phyloP scores from a whole-genome alignment of 345 rosid species.

The Syzygium aromaticum region DNA sequence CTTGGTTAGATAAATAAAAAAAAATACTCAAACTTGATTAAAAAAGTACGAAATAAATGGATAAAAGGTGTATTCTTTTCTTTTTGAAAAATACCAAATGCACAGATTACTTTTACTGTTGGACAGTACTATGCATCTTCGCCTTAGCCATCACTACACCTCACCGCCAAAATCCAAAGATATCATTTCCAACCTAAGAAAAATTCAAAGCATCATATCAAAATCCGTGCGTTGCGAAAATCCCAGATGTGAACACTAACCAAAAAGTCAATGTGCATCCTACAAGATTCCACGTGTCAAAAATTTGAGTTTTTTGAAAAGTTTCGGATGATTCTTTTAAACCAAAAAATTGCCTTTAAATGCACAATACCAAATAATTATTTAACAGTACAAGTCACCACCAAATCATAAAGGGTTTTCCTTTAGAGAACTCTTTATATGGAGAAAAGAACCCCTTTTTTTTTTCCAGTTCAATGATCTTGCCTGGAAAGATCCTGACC shows the following conservation, averaged over 20 bases:
- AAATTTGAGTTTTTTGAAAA: neutral
- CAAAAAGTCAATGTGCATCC: neutral
- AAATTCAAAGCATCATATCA: accelerated
- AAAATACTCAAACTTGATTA: neutral
- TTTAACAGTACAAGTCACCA: neutral
- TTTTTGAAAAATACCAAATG: neutral
- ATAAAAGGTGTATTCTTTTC: neutral
- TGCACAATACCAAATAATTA: neutral
- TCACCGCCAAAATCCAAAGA: neutral
- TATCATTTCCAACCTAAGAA: neutral
- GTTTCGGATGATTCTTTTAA: neutral
- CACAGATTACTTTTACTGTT: neutral
- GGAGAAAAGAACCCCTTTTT: neutral
- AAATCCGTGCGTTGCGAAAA: neutral
- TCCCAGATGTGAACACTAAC: neutral
- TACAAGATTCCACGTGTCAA: neutral
- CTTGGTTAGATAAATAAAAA: neutral
- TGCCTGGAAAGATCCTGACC: too few species aligned
- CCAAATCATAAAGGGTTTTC: neutral
- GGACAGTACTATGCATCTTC: neutral
- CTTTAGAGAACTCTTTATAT: neutral
- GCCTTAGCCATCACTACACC: neutral
- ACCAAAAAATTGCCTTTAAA: neutral
- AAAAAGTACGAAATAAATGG: too few species aligned
- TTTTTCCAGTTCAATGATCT: neutral